Evolutionary conservation across 2,329 filamentous ascomycete genomes (phyloP), one percentile per base, ranked within the genome.

Genomic region (Elsinoe ampelina): DNA sequence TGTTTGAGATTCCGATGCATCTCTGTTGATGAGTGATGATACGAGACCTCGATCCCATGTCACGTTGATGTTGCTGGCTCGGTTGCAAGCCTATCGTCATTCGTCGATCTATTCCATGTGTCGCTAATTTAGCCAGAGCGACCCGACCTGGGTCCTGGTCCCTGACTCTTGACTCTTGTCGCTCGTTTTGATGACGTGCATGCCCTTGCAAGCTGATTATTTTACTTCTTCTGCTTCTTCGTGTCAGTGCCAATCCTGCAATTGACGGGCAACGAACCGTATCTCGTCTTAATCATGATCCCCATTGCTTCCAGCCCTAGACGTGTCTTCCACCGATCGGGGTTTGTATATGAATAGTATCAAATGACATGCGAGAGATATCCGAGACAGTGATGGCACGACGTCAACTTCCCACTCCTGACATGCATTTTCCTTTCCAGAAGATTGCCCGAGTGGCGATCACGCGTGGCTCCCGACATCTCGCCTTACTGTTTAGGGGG

Each of bases 81-180:
- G 26, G 26, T 30, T 30, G 26, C 41, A 17, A 7, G 41, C 10
- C 41, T 30, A 35, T 50, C 45, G 45, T 50, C 45, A 50, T 50
- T 12, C 17, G 45, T 35, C 45, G 45, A 50, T 50, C 45, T 50
- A 50, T 50, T 35, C 45, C 45, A 50, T 50, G 45, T 50, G 45
- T 17, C 34, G 45, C 45, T 13, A 50, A 50, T 50, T 50, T 50
- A 50, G 45, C 45, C 45, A 50, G 45, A 50, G 45, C 32, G 11
- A 50, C 45, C 45, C 45, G 45, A 50, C 26, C 45, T 4, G 5
- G 45, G 45, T 35, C 26, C 45, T 4, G 5, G 45, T 50, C 45
- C 45, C 45, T 50, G 45, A 50, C 45, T 50, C 45, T 50, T 15
- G 17, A 8, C 26, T 30, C 26, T 30, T 30, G 26, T 30, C 26